Base-by-base conservation (phyloP, 805 yeast genomes). In the Cyberlindnera mississippiensis region DNA sequence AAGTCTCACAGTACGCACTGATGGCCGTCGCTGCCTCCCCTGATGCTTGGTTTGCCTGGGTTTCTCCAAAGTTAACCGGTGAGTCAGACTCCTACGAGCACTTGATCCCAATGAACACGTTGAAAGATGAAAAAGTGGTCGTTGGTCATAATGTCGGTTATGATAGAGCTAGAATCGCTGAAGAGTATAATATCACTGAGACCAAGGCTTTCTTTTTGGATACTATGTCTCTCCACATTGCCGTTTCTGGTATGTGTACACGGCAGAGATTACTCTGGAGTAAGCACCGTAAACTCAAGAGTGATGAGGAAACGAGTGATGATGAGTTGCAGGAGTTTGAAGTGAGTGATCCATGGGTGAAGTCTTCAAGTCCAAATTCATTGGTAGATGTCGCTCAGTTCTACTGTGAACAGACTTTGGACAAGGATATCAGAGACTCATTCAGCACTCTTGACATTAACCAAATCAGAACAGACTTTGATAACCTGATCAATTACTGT, bases 31-130 rank as follows among this genome's bases (percentile, higher is more conserved):
- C 96, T 10, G 80, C 73, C 2, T 79, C 96, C 0, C 59, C 71
- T 0, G 67, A 72, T 9, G 95, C 96, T 0, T 89, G 97, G 96
- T 93, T 90, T 57, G 80, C 82, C 0, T 93, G 99, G 99, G 80
- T 88, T 8, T 88, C 96, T 0, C 99, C 99, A 0, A 80, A 73
- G 58, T 60, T 93, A 16, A 71, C 84, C 1, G 75, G 74, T 3
- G 79, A 76, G 37, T 64, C 78, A 3, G 35, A 51, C 1, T 35
- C 48, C 2, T 53, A 44, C 15, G 73, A 81, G 24, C 95, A 88
- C 52, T 63, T 95, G 40, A 78, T 95, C 0, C 96, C 98, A 0
- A 58, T 91, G 59, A 78, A 85, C 47, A 68, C 80, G 0, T 33
- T 56, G 8, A 45, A 54, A 2, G 53, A 52, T 2, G 70, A 73